Evolutionary conservation across 129 eudicot species (phyloP).

Genomic region (Flaveria sonorensis): DNA sequence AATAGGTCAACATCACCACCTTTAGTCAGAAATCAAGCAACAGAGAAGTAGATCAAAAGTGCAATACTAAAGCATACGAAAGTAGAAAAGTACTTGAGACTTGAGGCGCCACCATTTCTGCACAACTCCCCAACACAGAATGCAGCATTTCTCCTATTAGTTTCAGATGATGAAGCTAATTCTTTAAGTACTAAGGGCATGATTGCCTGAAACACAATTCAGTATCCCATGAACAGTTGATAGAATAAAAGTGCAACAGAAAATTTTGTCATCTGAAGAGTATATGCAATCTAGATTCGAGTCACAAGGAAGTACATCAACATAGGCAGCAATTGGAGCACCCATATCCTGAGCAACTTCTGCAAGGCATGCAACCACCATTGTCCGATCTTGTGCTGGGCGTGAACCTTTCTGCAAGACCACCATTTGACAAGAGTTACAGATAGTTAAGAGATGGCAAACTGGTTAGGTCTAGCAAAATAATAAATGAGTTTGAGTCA

Average conservation of each 20-base stretch:
- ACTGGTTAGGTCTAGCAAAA: neutral
- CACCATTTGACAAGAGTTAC: constrained; percentile 23
- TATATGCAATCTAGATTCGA: constrained; percentile 7
- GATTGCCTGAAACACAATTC: constrained; percentile 60
- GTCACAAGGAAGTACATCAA: constrained; percentile 58
- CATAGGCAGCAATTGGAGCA: constrained; percentile 80
- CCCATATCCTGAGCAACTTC: constrained; percentile 99
- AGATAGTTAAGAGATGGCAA: neutral
- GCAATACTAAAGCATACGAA: neutral
- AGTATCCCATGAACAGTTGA: constrained; percentile 10
- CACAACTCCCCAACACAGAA: constrained; percentile 93
- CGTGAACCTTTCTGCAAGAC: constrained; percentile 83
- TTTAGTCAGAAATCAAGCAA: neutral
- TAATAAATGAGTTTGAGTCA: neutral
- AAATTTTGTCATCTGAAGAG: neutral
- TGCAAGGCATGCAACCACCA: constrained; percentile 98
- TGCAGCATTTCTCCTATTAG: constrained; percentile 98
- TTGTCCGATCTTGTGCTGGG: constrained; percentile 95
- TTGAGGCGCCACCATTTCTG: constrained; percentile 81
- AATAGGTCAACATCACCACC: neutral
- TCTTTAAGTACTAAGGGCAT: constrained; percentile 91
- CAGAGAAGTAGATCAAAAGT: neutral
- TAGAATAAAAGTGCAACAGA: neutral
- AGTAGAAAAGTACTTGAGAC: constrained; percentile 67
- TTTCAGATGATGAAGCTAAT: constrained; percentile 69